Conservation (phyloP, 164 flowering plant species). For the Berberis vulgaris region DNA sequence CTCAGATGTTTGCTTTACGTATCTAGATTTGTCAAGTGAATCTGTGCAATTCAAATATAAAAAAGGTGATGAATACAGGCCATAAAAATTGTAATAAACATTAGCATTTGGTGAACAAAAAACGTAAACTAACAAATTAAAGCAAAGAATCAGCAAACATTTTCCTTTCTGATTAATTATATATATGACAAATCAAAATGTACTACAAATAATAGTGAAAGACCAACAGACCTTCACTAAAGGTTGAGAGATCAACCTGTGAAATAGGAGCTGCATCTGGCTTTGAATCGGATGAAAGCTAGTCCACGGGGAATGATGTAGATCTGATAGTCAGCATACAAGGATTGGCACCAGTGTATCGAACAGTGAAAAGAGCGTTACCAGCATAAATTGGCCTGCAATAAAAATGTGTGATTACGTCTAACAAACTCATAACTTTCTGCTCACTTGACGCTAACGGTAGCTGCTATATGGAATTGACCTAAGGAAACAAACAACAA, state of each 20-base stretch:
- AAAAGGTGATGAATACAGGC: not conserved
- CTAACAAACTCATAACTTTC: not conserved
- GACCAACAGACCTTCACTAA: conserved; percentile 62
- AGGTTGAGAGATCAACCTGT: conserved; percentile 89
- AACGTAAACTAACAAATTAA: not conserved
- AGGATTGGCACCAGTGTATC: conserved; percentile 63
- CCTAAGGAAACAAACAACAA: no score
- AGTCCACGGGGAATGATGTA: conserved; percentile 61
- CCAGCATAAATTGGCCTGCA: conserved; percentile 98
- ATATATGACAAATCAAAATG: not conserved
- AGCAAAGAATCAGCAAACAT: not conserved
- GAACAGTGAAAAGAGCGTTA: conserved; percentile 78
- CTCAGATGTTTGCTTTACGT: conserved; percentile 51
- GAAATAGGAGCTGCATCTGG: conserved; percentile 53
- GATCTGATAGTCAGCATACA: conserved; percentile 76
- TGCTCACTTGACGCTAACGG: not conserved
- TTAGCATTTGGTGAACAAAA: not conserved
- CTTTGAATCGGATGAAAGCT: conserved; percentile 27
- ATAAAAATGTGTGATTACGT: conserved; percentile 15
- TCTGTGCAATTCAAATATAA: conserved; percentile 28
- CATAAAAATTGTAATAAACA: not conserved
- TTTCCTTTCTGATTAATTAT: no score
- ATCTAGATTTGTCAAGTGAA: conserved; percentile 52
- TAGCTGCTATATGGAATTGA: no score
- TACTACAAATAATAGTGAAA: not conserved